Base-by-base conservation (phyloP, 2,329 filamentous ascomycete species). In the Beauveria australis region DNA sequence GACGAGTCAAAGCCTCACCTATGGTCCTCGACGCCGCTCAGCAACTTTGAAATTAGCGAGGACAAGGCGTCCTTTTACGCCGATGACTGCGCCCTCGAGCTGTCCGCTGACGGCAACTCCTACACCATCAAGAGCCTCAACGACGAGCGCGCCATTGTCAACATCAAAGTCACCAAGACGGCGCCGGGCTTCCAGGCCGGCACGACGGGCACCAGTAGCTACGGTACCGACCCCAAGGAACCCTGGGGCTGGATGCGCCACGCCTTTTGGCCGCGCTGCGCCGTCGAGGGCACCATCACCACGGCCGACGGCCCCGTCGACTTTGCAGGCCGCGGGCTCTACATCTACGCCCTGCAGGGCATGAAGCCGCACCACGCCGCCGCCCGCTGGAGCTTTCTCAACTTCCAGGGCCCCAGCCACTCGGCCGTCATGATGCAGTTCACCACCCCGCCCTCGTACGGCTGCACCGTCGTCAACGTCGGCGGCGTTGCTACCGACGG, bases 311-410 rank as follows among this genome's bases (percentile, higher is more conserved):
- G 91, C 53, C 85, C 89, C 43, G 80, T 96, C 64, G 88, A 96
- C 72, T 86, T 96, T 73, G 88, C 85, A 69, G 93, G 93, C 61
- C 84, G 81, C 64, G 92, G 87, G 37, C 79, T 95, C 69, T 93
- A 92, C 76, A 81, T 88, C 66, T 89, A 94, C 73, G 92, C 91
- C 46, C 78, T 97, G 55, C 94, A 97, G 78, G 94, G 92, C 73
- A 97, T 97, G 93, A 99, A 99, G 82, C 94, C 94, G 46, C 94
- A 99, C 74, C 95, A 99, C 73, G 89, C 92, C 62, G 92, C 93
- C 63, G 86, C 89, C 33, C 86, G 84, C 64, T 99, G 94, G 94
- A 96, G 94, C 76, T 99, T 97, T 78, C 81, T 85, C 74, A 85
- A 92, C 76, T 96, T 96, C 79, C 92, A 97, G 73, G 88, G 90